phyloP scores from a whole-genome alignment of 2,329 filamentous ascomycete genomes.

The Hyphodiscus sp. region DNA sequence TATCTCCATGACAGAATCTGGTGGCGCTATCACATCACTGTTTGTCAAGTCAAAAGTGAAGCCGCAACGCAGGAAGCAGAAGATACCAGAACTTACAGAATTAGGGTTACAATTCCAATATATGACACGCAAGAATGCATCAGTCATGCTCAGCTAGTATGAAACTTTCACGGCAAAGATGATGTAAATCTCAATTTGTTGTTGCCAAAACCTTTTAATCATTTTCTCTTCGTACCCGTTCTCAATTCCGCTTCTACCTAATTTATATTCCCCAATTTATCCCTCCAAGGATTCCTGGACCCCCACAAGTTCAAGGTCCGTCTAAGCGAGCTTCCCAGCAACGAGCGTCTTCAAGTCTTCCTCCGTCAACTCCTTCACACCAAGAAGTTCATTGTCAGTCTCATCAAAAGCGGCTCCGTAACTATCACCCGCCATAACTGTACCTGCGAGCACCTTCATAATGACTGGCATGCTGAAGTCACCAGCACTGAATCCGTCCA shows the following conservation, averaged over 20 bases:
- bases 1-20: too few species aligned
- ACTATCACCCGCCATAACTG: constrained; percentile 28
- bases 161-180: constrained; percentile 2
- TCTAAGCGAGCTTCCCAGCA: not conserved
- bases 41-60: too few species aligned
- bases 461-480: constrained; percentile 27
- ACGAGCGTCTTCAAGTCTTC: constrained; percentile 31
- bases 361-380: constrained; percentile 61
- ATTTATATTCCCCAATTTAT: too few species aligned
- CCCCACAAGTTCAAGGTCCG: too few species aligned
- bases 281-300: too few species aligned
- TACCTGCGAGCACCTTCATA: constrained; percentile 27
- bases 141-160: not conserved
- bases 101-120: not conserved
- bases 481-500: constrained; percentile 12
- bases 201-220: constrained; percentile 1
- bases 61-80: too few species aligned
- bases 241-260: not conserved
- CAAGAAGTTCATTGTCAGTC: constrained; percentile 50
- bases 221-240: not conserved
- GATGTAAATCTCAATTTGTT: constrained; percentile 1
- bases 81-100: too few species aligned
- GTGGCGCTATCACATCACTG: too few species aligned
- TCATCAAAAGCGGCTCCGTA: constrained; percentile 33
- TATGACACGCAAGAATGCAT: not conserved